Base-by-base conservation (phyloP, 805 yeast species). In the Candida dendrica region DNA sequence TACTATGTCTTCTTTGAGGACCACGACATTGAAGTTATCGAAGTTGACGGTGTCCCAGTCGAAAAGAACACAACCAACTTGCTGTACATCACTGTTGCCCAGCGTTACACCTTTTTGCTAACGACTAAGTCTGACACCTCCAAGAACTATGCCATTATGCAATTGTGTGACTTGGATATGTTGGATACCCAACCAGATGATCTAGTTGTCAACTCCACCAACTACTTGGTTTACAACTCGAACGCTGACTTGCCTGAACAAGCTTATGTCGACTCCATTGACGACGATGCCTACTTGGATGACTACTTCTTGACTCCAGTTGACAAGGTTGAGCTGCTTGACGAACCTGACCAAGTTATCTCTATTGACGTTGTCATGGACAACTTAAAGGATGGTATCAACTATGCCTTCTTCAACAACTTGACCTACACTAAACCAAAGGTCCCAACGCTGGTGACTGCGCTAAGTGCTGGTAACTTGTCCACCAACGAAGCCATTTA, bases 341-440 rank as follows among this genome's bases (percentile, higher is more conserved):
- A 75, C 36, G 86, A 83, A 19, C 79, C 90, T 13, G 95, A 87
- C 59, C 70, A 74, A 50, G 69, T 70, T 43, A 72, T 89, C 54
- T 71, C 77, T n/a, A 68, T 93, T 40, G 79, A 79, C 52, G 90
- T 93, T 44, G 60, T 64, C 22, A 89, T 93, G 97, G 81, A 83
- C 61, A 86, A 87, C 71, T 72, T 93, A 64, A 74, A 72, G 38
- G 70, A 88, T 63, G 98, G 98, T 69, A 72, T 82, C 48, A 89
- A 89, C 69, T 93, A 93, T 60, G 98, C 98, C n/a, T 84, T 91
- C 68, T 88, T 91, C 82, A 90, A 91, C 72, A 83, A 87, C 60
- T 71, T 85, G 57, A 75, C 95, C 19, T 93, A 77, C 65, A 69
- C 75, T 30, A 61, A 75, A 32, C 96, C 98, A 49, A 83, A 79